These are phyloP conservation scores for Henckelia pumila DNA, from an alignment of 257 asterid species.

Conservation along the genomic window DNA sequence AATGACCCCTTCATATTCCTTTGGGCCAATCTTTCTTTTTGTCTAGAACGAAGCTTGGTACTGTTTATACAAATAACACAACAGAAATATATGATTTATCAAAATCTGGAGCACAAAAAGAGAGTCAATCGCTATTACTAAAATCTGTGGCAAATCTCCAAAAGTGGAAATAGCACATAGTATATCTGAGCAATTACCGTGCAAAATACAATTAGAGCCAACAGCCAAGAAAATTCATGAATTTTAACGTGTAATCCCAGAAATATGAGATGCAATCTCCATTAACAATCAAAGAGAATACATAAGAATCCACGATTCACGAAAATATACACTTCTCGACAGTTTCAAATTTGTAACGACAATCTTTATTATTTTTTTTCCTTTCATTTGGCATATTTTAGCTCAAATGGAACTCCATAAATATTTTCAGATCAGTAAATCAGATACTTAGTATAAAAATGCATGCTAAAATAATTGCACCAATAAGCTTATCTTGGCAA, in stretches of 20 bases:
- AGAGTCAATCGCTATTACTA: not conserved
- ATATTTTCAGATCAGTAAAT: not conserved
- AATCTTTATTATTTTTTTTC: not conserved
- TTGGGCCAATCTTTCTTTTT: slow-evolving; percentile 66
- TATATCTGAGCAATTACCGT: slow-evolving; percentile 23
- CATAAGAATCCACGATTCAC: not conserved
- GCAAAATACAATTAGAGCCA: slow-evolving; percentile 9
- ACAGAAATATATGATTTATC: slow-evolving; percentile 7
- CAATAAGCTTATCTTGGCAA: too few species aligned
- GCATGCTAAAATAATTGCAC: not conserved
- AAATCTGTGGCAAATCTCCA: slow-evolving; percentile 2
- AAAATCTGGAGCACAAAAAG: slow-evolving; percentile 9
- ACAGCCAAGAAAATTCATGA: not conserved
- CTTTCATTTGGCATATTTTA: not conserved
- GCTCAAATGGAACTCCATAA: not conserved
- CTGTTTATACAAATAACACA: slow-evolving; percentile 40
- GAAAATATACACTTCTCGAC: not conserved
- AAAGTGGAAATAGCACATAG: slow-evolving; percentile 5
- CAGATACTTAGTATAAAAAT: not conserved
- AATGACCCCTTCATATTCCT: slow-evolving; percentile 42
- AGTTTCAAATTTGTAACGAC: slow-evolving; percentile 8
- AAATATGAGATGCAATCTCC: not conserved
- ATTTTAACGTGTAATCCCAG: not conserved
- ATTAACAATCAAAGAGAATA: not conserved
- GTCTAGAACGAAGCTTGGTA: slow-evolving; percentile 82